Conservation (phyloP, 495 filamentous ascomycete species). For the Cercophora newfieldiana region DNA sequence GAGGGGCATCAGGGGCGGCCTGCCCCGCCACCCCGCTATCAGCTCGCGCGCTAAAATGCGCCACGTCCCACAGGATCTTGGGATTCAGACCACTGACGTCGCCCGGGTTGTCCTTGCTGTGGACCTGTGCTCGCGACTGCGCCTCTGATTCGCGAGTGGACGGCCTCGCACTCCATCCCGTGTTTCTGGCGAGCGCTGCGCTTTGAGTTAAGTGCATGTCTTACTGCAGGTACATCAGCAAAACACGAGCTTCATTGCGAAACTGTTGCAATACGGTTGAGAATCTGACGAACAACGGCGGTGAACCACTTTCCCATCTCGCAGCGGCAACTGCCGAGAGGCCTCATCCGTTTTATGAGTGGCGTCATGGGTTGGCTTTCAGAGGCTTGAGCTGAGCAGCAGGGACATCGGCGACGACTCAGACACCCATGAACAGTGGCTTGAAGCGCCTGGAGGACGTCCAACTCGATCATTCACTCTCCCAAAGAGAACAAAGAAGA, state of each 20-base stretch:
- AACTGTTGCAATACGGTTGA: background rate
- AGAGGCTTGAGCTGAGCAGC: background rate
- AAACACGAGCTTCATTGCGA: slow-evolving; percentile 11
- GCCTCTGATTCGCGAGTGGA: slow-evolving; percentile 18
- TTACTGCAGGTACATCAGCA: slow-evolving; percentile 18
- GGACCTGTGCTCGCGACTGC: slow-evolving; percentile 16
- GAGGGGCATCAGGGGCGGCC: background rate
- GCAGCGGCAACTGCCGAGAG: background rate
- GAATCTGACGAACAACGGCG: background rate
- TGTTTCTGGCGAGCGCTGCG: slow-evolving; percentile 1
- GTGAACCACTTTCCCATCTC: background rate
- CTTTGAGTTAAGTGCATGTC: background rate
- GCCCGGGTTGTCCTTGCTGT: background rate
- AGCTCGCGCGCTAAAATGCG: background rate
- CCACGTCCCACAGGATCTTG: slow-evolving; percentile 5
- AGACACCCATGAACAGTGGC: background rate
- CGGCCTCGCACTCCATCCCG: background rate
- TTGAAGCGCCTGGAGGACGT: background rate
- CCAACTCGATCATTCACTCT: background rate
- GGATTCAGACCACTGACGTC: slow-evolving; percentile 2
- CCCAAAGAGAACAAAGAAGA: background rate
- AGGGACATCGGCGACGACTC: background rate
- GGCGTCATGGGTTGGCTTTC: background rate
- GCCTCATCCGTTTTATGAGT: background rate
- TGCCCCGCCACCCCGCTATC: background rate